A percentile compares a stretch with the other conserved stretches of the same genome.
These are phyloP conservation scores for Mycena crocata DNA, from an alignment of 768 basidiomycete genomes.

Conservation along the genomic window DNA sequence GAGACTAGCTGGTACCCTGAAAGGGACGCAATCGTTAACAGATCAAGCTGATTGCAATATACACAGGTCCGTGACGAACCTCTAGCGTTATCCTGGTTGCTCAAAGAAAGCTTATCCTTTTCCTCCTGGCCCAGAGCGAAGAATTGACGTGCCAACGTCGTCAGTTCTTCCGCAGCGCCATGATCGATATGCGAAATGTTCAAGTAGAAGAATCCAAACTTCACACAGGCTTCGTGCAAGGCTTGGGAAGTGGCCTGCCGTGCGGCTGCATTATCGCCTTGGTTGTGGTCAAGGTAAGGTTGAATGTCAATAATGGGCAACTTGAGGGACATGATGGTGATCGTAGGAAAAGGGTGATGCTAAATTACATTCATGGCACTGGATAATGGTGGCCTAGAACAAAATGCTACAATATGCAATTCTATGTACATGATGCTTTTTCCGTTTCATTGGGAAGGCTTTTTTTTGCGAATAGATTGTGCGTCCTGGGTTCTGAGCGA, in stretches of 20 bases:
- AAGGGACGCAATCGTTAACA: too few species aligned
- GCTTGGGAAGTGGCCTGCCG: constrained; percentile 62
- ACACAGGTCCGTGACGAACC: constrained; percentile 55
- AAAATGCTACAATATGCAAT: constrained; percentile 21
- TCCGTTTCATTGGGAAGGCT: constrained; percentile 49
- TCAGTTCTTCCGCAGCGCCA: constrained; percentile 73
- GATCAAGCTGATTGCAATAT: too few species aligned
- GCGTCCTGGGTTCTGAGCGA: constrained; percentile 64
- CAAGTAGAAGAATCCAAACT: constrained; percentile 93
- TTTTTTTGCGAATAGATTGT: constrained; percentile 71
- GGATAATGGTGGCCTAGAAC: neutral
- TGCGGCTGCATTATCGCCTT: constrained; percentile 44
- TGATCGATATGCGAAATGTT: constrained; percentile 69
- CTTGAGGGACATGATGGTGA: constrained; percentile 13
- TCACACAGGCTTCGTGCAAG: constrained; percentile 78
- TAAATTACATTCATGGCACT: constrained; percentile 1
- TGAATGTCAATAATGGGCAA: constrained; percentile 82
- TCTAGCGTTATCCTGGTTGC: constrained; percentile 78
- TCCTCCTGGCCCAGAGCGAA: constrained; percentile 79
- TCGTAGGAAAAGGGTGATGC: neutral
- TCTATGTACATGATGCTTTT: constrained; percentile 21
- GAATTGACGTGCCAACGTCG: constrained; percentile 75
- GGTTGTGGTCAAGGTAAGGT: constrained; percentile 64
- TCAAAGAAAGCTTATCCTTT: constrained; percentile 80
- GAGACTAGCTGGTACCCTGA: too few species aligned